Evolutionary conservation across 202 grass and related monocot genomes (phyloP), one percentile per base, ranked within the genome.

Genomic region (Hordeum pubiflorum): DNA sequence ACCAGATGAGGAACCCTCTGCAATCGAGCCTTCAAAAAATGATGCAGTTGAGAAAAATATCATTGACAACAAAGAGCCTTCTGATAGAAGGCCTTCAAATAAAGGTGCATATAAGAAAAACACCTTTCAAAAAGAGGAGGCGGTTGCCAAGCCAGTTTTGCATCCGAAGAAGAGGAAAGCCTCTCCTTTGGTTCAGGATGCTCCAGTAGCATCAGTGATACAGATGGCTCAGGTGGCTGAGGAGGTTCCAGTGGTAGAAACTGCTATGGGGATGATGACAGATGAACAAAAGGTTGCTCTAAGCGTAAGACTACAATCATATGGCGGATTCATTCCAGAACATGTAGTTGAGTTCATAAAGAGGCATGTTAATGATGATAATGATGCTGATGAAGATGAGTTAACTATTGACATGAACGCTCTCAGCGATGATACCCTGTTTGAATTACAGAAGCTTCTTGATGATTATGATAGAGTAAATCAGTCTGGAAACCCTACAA

Each of bases 401-500:
- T 69, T 93, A 64, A 89, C 91, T 75, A 78, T 99, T 69, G 96
- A 99, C 74, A 91, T 99, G 55, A 91, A 93, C 88, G 77, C 80
- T 77, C 81, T 93, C 29, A 70, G 74, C 33, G 92, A 95, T 91
- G 85, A 81, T 55, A 75, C 84, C 50, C 74, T 99, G 29, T 91
- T 95, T 87, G 88, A 95, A 77, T 77, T 99, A 37, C 83, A 88
- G 65, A 93, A 82, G 70, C 92, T 99, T 90, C 79, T 99, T 60
- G 81, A 96, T 76, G 92, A 95, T 69, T 86, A 93, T 84, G 81
- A 90, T 73, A 73, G 57, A 65, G 39, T 75, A 21, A 86, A 81
- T 81, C 70, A 65, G 38, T 76, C 74, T 20, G 56, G 39, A 78
- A 82, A 88, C 26, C 74, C 32, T 74, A 71, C 63, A 69, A 91